Percentiles rank a stretch among this genome's conserved stretches.
Conservation (phyloP, 208 protist genomes). For the Trypanosoma lewisi region DNA sequence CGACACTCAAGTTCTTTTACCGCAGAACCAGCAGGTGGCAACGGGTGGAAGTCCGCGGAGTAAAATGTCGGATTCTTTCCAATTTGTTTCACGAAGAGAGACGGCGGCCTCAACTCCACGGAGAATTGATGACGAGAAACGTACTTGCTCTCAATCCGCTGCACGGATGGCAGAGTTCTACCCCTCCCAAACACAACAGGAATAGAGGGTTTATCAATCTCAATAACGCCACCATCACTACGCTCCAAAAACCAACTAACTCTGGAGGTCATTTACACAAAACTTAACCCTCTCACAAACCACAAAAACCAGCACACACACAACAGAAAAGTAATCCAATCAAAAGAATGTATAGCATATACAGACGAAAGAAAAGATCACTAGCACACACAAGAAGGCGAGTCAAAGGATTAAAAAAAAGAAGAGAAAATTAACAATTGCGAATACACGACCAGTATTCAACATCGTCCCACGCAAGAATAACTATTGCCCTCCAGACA, state of each 20-base stretch:
- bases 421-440: too few species aligned
- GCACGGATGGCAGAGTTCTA: conserved; percentile 36
- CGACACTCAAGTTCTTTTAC: conserved; percentile 14
- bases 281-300: not conserved
- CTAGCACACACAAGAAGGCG: too few species aligned
- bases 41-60: conserved; percentile 21
- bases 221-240: conserved; percentile 49
- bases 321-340: too few species aligned
- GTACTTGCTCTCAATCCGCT: conserved; percentile 58
- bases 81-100: conserved; percentile 35
- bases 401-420: too few species aligned
- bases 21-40: conserved; percentile 14
- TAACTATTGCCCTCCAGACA: too few species aligned
- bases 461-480: too few species aligned
- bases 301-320: conserved; percentile 14
- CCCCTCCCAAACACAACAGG: conserved; percentile 48
- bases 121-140: conserved; percentile 61
- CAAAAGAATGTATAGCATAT: too few species aligned
- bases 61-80: conserved; percentile 77
- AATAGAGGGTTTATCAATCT: conserved; percentile 34
- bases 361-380: too few species aligned
- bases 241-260: conserved; percentile 62
- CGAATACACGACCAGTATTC: too few species aligned
- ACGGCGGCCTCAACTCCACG: conserved; percentile 37
- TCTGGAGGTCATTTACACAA: not conserved